Conservation (phyloP, 352 stramenopile genomes). For the Phytophthora capsici region DNA sequence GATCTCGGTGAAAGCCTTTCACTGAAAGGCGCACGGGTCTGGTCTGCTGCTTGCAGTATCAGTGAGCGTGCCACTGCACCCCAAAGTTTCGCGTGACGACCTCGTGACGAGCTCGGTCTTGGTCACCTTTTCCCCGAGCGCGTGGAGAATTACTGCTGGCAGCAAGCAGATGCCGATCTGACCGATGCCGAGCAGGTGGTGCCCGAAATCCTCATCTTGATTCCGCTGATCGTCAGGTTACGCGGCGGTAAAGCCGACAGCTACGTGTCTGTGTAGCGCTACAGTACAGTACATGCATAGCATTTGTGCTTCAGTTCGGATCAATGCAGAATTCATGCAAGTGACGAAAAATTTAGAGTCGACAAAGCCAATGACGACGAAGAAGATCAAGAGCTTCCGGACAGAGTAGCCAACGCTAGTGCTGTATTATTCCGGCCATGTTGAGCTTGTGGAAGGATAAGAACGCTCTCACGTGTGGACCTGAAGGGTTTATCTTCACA, state of each 20-base stretch:
- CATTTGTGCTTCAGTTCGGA: constrained; percentile 3
- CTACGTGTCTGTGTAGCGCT: neutral
- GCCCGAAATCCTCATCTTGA: constrained; percentile 6
- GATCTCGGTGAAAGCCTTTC: constrained; percentile 5
- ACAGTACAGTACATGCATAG: too few relatives aligned
- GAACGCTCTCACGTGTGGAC: constrained; percentile 1
- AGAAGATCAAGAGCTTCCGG: too few relatives aligned
- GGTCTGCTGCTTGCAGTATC: constrained; percentile 1
- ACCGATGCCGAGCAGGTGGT: constrained; percentile 2
- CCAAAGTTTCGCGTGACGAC: constrained; percentile 19
- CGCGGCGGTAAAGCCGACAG: neutral
- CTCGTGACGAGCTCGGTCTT: constrained; percentile 5
- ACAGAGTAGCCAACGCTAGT: too few relatives aligned
- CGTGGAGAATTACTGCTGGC: neutral
- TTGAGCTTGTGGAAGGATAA: neutral
- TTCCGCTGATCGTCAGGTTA: constrained; percentile 14
- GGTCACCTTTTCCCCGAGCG: constrained; percentile 7
- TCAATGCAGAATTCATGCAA: neutral
- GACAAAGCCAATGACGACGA: too few relatives aligned
- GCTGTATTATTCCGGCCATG: too few relatives aligned
- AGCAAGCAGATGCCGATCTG: too few relatives aligned
- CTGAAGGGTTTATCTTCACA: neutral
- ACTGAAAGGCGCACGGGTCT: constrained; percentile 9
- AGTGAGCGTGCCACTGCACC: constrained; percentile 16
- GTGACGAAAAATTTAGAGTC: constrained; percentile 5